Percentiles rank a stretch among this genome's conserved stretches.
Conservation (phyloP, 495 filamentous ascomycete species). For the Apodospora peruviana region DNA sequence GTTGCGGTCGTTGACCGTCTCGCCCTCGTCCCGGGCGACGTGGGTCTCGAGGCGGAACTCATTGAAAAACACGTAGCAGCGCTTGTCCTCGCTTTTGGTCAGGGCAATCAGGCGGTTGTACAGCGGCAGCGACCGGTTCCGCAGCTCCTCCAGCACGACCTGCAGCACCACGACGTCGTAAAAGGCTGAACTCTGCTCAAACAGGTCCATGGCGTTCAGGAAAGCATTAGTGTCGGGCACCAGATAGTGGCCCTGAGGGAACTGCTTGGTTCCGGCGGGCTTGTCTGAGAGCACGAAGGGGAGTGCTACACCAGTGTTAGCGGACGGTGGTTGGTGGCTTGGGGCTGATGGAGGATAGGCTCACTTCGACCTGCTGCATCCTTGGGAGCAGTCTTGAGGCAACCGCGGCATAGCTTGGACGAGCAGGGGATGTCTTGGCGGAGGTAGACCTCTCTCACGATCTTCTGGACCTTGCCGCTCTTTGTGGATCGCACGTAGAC, state of each 20-base stretch:
- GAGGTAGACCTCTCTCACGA: constrained; percentile 93
- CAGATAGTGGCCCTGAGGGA: constrained; percentile 86
- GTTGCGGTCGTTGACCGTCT: constrained; percentile 95
- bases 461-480: constrained; percentile 95
- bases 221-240: constrained; percentile 96
- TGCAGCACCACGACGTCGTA: constrained; percentile 94
- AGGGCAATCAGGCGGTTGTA: constrained; percentile 88
- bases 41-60: constrained; percentile 93
- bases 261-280: constrained; percentile 75
- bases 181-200: constrained; percentile 86
- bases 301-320: constrained; percentile 42
- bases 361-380: constrained; percentile 74
- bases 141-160: constrained; percentile 91
- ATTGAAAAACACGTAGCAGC: constrained; percentile 98
- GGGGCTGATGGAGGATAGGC: constrained; percentile 5
- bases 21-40: constrained; percentile 63
- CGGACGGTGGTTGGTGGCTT: not conserved
- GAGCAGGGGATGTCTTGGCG: constrained; percentile 97
- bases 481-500: constrained; percentile 88
- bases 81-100: constrained; percentile 90
- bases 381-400: constrained; percentile 61
- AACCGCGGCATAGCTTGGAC: constrained; percentile 75
- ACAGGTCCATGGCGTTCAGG: constrained; percentile 91
- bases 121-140: constrained; percentile 86
- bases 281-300: constrained; percentile 83